Percentiles rank a stretch among this genome's conserved stretches.
Conservation (phyloP, 768 basidiomycete species). For the Mycena venus region DNA sequence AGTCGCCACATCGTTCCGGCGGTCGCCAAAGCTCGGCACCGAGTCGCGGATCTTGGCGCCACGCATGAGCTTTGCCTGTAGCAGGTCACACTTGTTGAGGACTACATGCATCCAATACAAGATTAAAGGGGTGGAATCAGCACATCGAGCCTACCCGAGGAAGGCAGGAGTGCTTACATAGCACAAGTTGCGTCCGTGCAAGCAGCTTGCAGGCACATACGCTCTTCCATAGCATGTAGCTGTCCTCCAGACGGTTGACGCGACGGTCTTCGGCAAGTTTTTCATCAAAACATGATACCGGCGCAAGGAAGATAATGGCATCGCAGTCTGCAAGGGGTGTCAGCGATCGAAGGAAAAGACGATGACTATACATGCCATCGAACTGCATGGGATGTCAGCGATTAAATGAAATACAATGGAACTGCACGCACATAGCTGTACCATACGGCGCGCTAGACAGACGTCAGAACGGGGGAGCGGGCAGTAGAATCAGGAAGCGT, state of each 20-base stretch:
- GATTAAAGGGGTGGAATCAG: neutral
- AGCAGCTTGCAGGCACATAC: conserved; percentile 79
- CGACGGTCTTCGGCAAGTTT: conserved; percentile 76
- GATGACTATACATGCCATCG: too few species aligned
- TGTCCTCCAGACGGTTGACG: conserved; percentile 84
- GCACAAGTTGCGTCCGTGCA: conserved; percentile 66
- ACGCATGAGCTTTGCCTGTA: conserved; percentile 78
- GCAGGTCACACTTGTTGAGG: conserved; percentile 80
- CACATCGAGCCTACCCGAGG: neutral
- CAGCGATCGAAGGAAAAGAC: too few species aligned
- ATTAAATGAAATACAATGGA: neutral
- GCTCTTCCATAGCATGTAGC: conserved; percentile 81
- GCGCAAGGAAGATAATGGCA: conserved; percentile 29
- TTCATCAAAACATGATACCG: conserved; percentile 88
- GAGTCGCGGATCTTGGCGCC: conserved; percentile 77
- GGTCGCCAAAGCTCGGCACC: conserved; percentile 80
- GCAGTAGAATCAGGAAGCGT: conserved; percentile 41
- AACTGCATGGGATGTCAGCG: too few species aligned
- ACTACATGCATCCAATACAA: conserved; percentile 42
- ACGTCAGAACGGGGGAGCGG: conserved; percentile 9
- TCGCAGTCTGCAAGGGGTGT: too few species aligned
- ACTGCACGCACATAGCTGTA: conserved; percentile 62
- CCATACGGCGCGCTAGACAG: conserved; percentile 76
- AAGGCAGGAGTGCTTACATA: conserved; percentile 50
- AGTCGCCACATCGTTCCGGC: conserved; percentile 77